phyloP scores from a whole-genome alignment of 108 stramenopile species.

The Schizochytrium sp. region DNA sequence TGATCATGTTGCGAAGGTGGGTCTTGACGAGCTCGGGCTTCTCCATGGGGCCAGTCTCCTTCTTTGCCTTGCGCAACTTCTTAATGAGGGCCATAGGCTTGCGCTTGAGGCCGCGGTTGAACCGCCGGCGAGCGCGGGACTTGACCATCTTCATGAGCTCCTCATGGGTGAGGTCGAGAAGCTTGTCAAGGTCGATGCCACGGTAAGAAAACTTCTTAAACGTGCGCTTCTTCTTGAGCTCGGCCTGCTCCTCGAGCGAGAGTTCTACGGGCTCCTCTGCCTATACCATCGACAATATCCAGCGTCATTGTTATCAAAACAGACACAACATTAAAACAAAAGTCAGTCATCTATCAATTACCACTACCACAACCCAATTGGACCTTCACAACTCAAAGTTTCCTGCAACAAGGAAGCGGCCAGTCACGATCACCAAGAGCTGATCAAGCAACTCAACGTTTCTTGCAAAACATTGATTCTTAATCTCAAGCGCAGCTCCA shows the following conservation, averaged over 20 bases:
- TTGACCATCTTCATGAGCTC: slow-evolving; percentile 97
- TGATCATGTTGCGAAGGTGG: slow-evolving; percentile 99
- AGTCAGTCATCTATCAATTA: not conserved
- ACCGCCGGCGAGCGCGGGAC: slow-evolving; percentile 95
- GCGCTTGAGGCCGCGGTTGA: slow-evolving; percentile 97
- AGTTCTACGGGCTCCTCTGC: slow-evolving; percentile 51
- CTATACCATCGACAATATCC: not conserved
- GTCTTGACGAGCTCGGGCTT: slow-evolving; percentile 99
- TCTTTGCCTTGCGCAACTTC: slow-evolving; percentile 98
- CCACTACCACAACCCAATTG: too few relatives aligned
- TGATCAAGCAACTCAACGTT: too few relatives aligned
- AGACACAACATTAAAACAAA: not conserved
- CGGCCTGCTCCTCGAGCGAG: slow-evolving; percentile 88
- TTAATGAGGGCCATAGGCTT: slow-evolving; percentile 99
- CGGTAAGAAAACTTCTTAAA: slow-evolving; percentile 99
- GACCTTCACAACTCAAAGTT: too few relatives aligned
- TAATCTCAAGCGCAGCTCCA: too few relatives aligned
- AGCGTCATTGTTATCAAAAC: not conserved
- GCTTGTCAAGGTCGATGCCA: slow-evolving; percentile 96
- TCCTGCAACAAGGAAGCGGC: too few relatives aligned
- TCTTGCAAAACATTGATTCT: too few relatives aligned
- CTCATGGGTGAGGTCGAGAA: slow-evolving; percentile 96
- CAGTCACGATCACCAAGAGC: too few relatives aligned
- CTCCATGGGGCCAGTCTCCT: slow-evolving; percentile 94
- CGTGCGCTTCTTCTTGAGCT: slow-evolving; percentile 98